A percentile compares a stretch with the other conserved stretches of the same genome.
These are phyloP conservation scores for Tetrapisispora phaffii DNA, from an alignment of 805 yeast species.

Conservation along the genomic window DNA sequence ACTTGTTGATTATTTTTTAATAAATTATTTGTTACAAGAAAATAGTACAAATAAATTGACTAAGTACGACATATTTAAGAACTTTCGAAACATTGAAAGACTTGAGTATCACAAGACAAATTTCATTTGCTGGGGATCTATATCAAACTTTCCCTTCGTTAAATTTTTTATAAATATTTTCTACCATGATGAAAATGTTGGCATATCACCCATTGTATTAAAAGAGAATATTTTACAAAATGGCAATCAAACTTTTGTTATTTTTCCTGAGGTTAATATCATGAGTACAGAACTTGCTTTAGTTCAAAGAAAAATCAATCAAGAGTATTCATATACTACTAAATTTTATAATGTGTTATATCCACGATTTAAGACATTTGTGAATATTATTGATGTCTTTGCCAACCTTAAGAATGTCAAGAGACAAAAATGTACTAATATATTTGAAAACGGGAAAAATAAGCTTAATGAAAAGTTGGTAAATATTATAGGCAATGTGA, in stretches of 20 bases:
- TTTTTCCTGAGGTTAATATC: slow-evolving; percentile 82
- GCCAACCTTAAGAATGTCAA: slow-evolving; percentile 24
- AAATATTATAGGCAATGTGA: slow-evolving; percentile 4
- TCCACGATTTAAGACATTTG: slow-evolving; percentile 62
- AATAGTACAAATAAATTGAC: slow-evolving; percentile 5
- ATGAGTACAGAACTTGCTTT: slow-evolving; percentile 39
- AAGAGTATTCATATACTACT: slow-evolving; percentile 48
- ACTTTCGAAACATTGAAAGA: slow-evolving; percentile 5
- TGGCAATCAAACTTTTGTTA: slow-evolving; percentile 47
- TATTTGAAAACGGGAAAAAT: slow-evolving; percentile 48
- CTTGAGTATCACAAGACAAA: slow-evolving; percentile 35
- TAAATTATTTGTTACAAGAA: slow-evolving; percentile 30
- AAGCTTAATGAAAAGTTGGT: slow-evolving; percentile 28
- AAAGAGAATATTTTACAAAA: slow-evolving; percentile 27
- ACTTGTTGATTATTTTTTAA: slow-evolving; percentile 51
- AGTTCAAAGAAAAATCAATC: slow-evolving; percentile 45
- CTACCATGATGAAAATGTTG: slow-evolving; percentile 65
- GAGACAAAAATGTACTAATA: slow-evolving; percentile 14
- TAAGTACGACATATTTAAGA: slow-evolving; percentile 7
- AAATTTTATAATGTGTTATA: slow-evolving; percentile 52
- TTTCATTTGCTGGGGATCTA: slow-evolving; percentile 61
- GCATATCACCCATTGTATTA: slow-evolving; percentile 24
- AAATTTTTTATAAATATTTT: slow-evolving; percentile 38
- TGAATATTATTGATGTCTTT: slow-evolving; percentile 37
- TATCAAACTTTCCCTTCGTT: slow-evolving; percentile 54